Base-by-base conservation (phyloP, 2,329 filamentous ascomycete genomes). In the Nothomitra cinnamomea region DNA sequence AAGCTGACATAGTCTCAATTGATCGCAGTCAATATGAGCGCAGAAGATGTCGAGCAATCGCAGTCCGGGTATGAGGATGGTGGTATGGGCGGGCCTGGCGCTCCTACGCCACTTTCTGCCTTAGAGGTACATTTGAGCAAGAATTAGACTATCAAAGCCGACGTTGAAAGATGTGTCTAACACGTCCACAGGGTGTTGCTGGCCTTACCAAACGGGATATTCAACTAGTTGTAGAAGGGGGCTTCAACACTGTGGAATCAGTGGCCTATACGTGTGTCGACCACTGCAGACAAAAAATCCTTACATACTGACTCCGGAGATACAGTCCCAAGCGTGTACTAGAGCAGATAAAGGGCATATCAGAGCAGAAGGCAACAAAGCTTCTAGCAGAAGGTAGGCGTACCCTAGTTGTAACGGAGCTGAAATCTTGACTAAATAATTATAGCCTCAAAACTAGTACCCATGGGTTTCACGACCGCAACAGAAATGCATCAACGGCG, bases 401-500 rank as follows among this genome's bases (percentile, higher is more conserved):
- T n/a, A 48, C 12, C 53, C 1, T 6, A 24, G 25, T n/a, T 15
- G 25, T 8, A 48, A 32, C 13, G 12, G 32, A n/a, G 50, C 28
- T 12, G 2, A n/a, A 17, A 12, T 47, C 7, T 45, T 40, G 8
- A 22, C 51, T 50, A 54, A 58, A 42, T 53, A 17, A 25, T 28
- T 43, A 12, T 60, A 94, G 90, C 90, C 25, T 89, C 88, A 1
- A 98, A 95, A 68, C 78, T 96, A 52, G 92, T 98, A 0, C 92
- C 92, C 0, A 95, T 98, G 89, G 92, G 92, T 42, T 98, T 98
- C 66, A 98, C 94, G 1, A 98, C 92, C 0, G 92, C 92, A 2
- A 98, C 92, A 0, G 94, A 98, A 69, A 98, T 98, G 89, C 94
- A 98, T 65, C 87, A 90, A 61, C 83, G 92, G 58, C 82, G 94